Base-by-base conservation (phyloP, 352 stramenopile species). In the Phytopythium ostracodes region DNA sequence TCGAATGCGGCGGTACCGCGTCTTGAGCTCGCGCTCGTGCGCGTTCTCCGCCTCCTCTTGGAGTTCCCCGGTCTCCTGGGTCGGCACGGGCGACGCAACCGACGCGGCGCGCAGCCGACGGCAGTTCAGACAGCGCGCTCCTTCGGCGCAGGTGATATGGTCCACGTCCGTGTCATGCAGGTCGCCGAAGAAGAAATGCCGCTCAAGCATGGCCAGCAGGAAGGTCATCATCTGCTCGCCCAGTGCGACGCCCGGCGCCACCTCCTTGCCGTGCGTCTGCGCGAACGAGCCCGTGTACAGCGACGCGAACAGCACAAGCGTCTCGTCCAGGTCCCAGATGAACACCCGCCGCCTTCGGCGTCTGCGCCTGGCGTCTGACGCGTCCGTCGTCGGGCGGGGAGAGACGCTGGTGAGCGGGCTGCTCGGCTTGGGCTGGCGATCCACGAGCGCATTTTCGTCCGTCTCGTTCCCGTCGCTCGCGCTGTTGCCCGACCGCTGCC, bases 211-310 rank as follows among this genome's bases (percentile, higher is more conserved):
- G 6, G 79, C 74, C 31, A 94, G 57, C 56, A 94, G 62, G 66
- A 92, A 94, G 25, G 76, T 84, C 85, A 94, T 94, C 85, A 94
- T 94, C 65, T 89, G 81, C 63, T 94, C 78, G 25, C 85, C 85
- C 6, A 94, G 71, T 31, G 68, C 75, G 20, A 92, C 73, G 54
- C 85, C 82, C 15, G 67, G 71, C 1, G 76, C 71, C 47, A 85
- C 63, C 43, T 88, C 83, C 52, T 88, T 88, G 27, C 76, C 75
- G 51, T 88, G 77, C 10, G 64, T 69, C 31, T 82, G 75, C 24
- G 85, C 85, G 46, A 91, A 94, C 11, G 76, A 65, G 17, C 85
- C 83, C 20, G 77, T 91, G 64, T 88, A 94, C 51, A 94, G 68
- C 56, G 83, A 94, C 25, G 81, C 84, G 59, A 94, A 92, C 22